A percentile compares a stretch with the other conserved stretches of the same genome.
phyloP scores from a whole-genome alignment of 441 rosid genomes.

The Hura crepitans region DNA sequence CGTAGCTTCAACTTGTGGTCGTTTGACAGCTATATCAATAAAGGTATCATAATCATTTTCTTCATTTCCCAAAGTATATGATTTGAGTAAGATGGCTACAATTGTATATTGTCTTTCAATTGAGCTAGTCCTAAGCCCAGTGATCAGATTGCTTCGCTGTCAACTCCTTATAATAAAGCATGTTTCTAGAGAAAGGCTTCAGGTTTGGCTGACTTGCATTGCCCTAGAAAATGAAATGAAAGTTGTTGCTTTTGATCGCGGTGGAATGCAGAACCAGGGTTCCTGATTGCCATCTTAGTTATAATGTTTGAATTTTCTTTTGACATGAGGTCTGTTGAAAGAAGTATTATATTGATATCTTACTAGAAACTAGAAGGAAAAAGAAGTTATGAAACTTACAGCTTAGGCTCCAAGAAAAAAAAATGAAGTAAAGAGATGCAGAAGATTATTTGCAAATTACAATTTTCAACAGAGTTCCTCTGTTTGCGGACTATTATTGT shows the following conservation, averaged over 20 bases:
- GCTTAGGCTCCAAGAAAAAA: not conserved
- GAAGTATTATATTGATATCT: not conserved
- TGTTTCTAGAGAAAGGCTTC: not conserved
- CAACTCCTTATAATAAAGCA: not conserved
- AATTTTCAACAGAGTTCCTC: not conserved
- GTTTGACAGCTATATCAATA: slow-evolving; percentile 67
- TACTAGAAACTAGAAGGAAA: not conserved
- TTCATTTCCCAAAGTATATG: not conserved
- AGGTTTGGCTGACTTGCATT: not conserved
- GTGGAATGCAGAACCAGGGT: not conserved
- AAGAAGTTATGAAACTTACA: not conserved
- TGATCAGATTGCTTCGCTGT: not conserved
- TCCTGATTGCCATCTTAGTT: not conserved
- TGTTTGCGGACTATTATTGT: not conserved
- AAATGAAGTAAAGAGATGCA: not conserved
- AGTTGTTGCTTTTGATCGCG: not conserved
- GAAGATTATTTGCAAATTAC: not conserved
- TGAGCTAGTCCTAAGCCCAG: not conserved
- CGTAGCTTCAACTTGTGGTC: slow-evolving; percentile 86
- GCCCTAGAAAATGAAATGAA: not conserved
- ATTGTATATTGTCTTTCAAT: not conserved
- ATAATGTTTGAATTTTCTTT: not conserved
- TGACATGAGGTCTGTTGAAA: not conserved
- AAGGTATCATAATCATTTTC: slow-evolving; percentile 39
- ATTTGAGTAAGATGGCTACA: not conserved